Percentiles rank a stretch among this genome's conserved stretches.
Conservation (phyloP, 1,284 basidiomycete genomes). For the Coniferiporia sulphurascens region DNA sequence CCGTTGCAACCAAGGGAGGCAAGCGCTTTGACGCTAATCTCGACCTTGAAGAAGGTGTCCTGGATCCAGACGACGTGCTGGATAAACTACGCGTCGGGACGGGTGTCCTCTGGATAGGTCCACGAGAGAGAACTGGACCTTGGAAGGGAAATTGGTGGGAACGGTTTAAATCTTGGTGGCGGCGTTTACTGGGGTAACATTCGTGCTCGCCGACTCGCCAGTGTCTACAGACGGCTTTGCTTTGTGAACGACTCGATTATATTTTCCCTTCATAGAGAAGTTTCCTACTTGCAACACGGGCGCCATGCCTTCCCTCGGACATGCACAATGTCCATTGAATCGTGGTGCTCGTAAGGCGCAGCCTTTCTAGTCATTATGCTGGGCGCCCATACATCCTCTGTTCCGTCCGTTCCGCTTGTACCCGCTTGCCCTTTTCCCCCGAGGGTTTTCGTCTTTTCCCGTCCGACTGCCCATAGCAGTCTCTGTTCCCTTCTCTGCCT, state of each 20-base stretch:
- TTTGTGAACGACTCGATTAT: neutral
- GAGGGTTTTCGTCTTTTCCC: neutral
- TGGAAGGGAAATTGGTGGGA: slow-evolving; percentile 75
- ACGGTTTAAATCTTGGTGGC: slow-evolving; percentile 66
- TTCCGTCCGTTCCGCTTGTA: neutral
- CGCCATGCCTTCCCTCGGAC: no score
- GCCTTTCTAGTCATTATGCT: no score
- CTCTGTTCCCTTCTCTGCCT: neutral
- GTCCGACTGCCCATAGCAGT: neutral
- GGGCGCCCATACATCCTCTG: no score
- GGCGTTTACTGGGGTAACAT: slow-evolving; percentile 51
- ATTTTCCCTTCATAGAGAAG: neutral
- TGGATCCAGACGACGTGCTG: slow-evolving; percentile 47
- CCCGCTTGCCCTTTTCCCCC: neutral
- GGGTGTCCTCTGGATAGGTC: slow-evolving; percentile 64
- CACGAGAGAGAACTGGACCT: slow-evolving; percentile 47
- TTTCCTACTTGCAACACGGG: no score
- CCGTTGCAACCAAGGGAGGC: slow-evolving; percentile 26
- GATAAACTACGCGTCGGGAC: slow-evolving; percentile 63
- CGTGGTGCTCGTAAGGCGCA: no score
- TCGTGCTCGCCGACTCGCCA: neutral
- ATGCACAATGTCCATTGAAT: no score
- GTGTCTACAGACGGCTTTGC: neutral
- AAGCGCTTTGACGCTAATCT: slow-evolving; percentile 27
- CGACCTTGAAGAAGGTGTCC: slow-evolving; percentile 63